These are phyloP conservation scores for Ogataea polymorpha DNA, from an alignment of 805 yeast genomes.

Conservation along the genomic window DNA sequence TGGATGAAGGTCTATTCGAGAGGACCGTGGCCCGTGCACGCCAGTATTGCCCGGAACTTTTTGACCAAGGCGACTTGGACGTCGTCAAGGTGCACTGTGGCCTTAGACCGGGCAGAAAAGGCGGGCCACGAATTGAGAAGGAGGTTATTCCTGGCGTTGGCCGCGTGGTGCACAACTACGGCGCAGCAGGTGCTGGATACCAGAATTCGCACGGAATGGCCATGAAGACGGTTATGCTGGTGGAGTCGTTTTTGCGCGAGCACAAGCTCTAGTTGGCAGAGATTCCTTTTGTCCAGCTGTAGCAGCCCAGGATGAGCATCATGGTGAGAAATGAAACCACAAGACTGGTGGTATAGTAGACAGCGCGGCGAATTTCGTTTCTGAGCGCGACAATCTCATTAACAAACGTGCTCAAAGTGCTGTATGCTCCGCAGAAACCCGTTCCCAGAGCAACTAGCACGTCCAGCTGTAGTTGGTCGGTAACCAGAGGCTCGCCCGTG, in stretches of 20 bases:
- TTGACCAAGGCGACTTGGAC: slow-evolving; percentile 39
- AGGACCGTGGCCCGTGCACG: slow-evolving; percentile 47
- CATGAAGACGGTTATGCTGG: slow-evolving; percentile 32
- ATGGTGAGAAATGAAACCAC: slow-evolving; percentile 44
- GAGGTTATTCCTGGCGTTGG: slow-evolving; percentile 25
- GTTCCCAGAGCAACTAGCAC: slow-evolving; percentile 24
- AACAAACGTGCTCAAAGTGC: slow-evolving; percentile 70
- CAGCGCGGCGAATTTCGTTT: slow-evolving; percentile 34
- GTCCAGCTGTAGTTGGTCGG: slow-evolving; percentile 14
- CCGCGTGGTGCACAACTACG: slow-evolving; percentile 57
- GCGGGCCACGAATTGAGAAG: slow-evolving; percentile 54
- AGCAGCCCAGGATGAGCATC: slow-evolving; percentile 66
- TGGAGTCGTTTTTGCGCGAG: slow-evolving; percentile 25
- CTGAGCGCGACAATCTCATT: slow-evolving; percentile 49
- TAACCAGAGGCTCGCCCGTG: slow-evolving; percentile 9
- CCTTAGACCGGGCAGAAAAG: slow-evolving; percentile 61
- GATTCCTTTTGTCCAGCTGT: slow-evolving; percentile 60
- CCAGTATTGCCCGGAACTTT: slow-evolving; percentile 38
- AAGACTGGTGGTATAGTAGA: slow-evolving; percentile 52
- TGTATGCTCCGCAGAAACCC: slow-evolving; percentile 31
- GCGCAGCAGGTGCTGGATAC: slow-evolving; percentile 76
- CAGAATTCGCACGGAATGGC: slow-evolving; percentile 38
- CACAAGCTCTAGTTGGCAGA: slow-evolving; percentile 2
- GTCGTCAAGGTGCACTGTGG: slow-evolving; percentile 56
- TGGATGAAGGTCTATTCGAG: slow-evolving; percentile 43